Base-by-base conservation (phyloP, 148 eudicot species). In the Rheum nobile region DNA sequence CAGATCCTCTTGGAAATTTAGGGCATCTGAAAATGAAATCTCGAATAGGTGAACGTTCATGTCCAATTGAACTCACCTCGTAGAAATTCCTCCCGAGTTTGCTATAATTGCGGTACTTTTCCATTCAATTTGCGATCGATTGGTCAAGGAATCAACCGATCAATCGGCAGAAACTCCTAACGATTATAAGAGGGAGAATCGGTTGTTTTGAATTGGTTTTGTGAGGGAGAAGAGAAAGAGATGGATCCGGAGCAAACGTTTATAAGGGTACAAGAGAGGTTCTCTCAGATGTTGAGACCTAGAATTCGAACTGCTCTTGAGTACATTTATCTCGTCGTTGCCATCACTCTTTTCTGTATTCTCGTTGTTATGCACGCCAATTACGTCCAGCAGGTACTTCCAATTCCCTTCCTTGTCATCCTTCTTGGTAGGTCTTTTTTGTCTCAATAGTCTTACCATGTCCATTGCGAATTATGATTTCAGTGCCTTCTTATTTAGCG, bases 301-400 rank as follows among this genome's bases (percentile, higher is more conserved):
- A 84, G 83, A 80, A 67, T 93, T 26, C 69, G 97, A 81, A 87
- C 83, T 63, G 77, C 84, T 74, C 88, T 93, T 3, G 97, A 89
- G 81, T 93, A 93, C 73, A 41, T 88, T 34, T 91, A 80, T 77
- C 88, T 93, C 24, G 82, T 89, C 77, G 65, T 84, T 5, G 98
- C 98, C 32, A 76, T 94, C 75, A 88, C 97, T 75, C 78, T 91
- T 75, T 94, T 94, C 83, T 84, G 85, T 69, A 89, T 91, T 28
- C 95, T 93, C 68, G 97, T 94, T 79, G 97, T 94, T 68, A 89
- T 94, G 98, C 97, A 94, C 89, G 97, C 98, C 71, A 94, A 91
- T 84, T 94, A 86, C 71, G 98, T 94, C 76, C 98, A 91, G 72
- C 98, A 94, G 98, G 98, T 91, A 57, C 54, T 2, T 7, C 55